phyloP scores from a whole-genome alignment of 116 monocot species.

The Phalaenopsis hybrid region DNA sequence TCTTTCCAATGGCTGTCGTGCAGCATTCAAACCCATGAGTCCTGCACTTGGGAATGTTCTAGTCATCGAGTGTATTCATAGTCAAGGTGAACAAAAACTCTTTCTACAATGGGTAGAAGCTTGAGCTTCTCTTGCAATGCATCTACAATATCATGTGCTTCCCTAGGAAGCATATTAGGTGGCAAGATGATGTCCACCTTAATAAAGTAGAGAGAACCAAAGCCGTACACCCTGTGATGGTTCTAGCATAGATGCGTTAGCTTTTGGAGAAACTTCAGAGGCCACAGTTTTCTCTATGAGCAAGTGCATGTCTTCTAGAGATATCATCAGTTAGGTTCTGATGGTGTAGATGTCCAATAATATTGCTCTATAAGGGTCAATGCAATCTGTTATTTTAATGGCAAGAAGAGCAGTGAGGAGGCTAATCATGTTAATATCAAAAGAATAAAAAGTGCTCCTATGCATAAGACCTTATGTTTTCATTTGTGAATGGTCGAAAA shows the following conservation, averaged over 20 bases:
- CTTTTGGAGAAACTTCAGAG: slow-evolving; percentile 83
- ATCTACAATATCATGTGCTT: slow-evolving; percentile 80
- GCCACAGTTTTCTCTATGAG: slow-evolving; percentile 77
- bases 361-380: slow-evolving; percentile 85
- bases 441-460: slow-evolving; percentile 90
- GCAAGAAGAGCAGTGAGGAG: slow-evolving; percentile 84
- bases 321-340: slow-evolving; percentile 83
- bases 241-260: slow-evolving; percentile 95
- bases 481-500: slow-evolving; percentile 77
- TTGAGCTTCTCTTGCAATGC: slow-evolving; percentile 92
- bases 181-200: slow-evolving; percentile 94
- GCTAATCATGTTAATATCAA: slow-evolving; percentile 80
- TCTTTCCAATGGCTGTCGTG: no score
- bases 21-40: slow-evolving; percentile 8
- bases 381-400: slow-evolving; percentile 58
- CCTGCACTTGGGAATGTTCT: slow-evolving; percentile 65
- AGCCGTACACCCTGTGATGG: slow-evolving; percentile 91
- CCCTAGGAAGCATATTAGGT: slow-evolving; percentile 55
- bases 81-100: slow-evolving; percentile 91
- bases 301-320: slow-evolving; percentile 82
- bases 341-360: slow-evolving; percentile 86
- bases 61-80: slow-evolving; percentile 85
- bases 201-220: slow-evolving; percentile 92
- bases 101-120: slow-evolving; percentile 64
- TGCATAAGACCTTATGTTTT: slow-evolving; percentile 89